These are phyloP conservation scores for Curvularia sp. DNA, from an alignment of 2,329 filamentous ascomycete species.

Conservation along the genomic window DNA sequence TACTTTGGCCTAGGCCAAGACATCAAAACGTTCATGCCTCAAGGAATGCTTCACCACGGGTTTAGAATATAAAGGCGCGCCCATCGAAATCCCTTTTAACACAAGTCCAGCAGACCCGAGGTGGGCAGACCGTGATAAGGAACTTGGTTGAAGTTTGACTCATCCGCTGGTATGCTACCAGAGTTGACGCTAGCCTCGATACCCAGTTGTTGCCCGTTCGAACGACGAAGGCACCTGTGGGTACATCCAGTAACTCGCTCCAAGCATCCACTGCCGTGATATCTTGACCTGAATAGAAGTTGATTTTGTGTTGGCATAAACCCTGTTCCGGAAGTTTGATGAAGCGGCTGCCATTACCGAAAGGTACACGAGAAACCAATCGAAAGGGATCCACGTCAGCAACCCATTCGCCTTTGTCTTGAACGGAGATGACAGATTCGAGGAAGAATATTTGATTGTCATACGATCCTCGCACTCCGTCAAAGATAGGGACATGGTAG, in stretches of 20 bases:
- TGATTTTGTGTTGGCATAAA: not conserved
- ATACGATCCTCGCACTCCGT: not conserved
- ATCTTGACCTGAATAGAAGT: not conserved
- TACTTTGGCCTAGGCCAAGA: too few relatives aligned
- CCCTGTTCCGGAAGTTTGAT: not conserved
- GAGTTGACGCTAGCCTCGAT: not conserved
- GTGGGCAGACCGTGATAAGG: not conserved
- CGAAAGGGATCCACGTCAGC: conserved; percentile 2
- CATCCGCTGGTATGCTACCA: not conserved
- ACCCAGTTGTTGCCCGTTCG: not conserved
- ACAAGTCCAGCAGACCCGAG: not conserved
- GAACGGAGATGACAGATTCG: conserved; percentile 6
- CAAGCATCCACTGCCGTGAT: not conserved
- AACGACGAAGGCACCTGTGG: not conserved
- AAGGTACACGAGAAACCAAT: not conserved
- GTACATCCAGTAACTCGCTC: not conserved
- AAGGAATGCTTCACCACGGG: not conserved
- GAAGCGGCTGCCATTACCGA: too few relatives aligned
- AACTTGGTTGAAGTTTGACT: not conserved
- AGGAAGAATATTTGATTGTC: not conserved
- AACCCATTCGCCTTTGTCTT: conserved; percentile 8
- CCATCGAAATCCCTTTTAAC: too few relatives aligned
- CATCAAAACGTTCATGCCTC: not conserved
- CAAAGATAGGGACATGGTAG: not conserved
- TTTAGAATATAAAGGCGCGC: not conserved